Base-by-base conservation (phyloP, 768 basidiomycete species). In the Termitomyces titanicus region DNA sequence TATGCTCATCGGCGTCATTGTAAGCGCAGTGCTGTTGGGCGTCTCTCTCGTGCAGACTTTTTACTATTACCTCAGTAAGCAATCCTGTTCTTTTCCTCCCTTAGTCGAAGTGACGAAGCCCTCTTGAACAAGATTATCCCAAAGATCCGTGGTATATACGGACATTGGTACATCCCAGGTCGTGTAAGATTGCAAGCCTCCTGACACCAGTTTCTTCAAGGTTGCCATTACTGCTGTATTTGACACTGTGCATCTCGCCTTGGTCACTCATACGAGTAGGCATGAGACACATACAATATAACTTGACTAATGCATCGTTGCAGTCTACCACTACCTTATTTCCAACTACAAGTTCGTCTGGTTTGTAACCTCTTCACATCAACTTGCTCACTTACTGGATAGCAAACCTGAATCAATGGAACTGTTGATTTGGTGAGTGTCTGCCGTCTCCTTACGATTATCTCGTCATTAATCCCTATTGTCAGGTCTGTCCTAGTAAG, bases 231-330 rank as follows among this genome's bases (percentile, higher is more conserved):
- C 74, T 1, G 61, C 79, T 22, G 0, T 72, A 1, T 74, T 78
- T 37, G 83, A 84, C 52, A 74, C 74, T 1, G 62, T 73, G 2
- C 80, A 83, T 61, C 72, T 82, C n/a, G 67, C 62, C 1, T 58
- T 83, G 24, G 75, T 84, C 20, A 68, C 75, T 1, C 78, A 82
- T 54, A 68, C 71, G 5, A 63, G 83, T 78, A 55, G 45, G 76
- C 63, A 37, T n/a, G n/a, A 7, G 35, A 38, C 27, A 39, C 13
- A 17, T 3, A 9, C 17, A 20, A 22, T 12, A 13, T 22, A 3
- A 18, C 11, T 4, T 7, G 22, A 54, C 44, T 46, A 29, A 51
- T n/a, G 8, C 39, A 33, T 43, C 22, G 18, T 20, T n/a, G 4
- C 38, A 64, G 63, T 62, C 1, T 64, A 61, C 20, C 55, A 62